Conservation (phyloP, 805 yeast genomes). For the Scheffersomyces lignosus region DNA sequence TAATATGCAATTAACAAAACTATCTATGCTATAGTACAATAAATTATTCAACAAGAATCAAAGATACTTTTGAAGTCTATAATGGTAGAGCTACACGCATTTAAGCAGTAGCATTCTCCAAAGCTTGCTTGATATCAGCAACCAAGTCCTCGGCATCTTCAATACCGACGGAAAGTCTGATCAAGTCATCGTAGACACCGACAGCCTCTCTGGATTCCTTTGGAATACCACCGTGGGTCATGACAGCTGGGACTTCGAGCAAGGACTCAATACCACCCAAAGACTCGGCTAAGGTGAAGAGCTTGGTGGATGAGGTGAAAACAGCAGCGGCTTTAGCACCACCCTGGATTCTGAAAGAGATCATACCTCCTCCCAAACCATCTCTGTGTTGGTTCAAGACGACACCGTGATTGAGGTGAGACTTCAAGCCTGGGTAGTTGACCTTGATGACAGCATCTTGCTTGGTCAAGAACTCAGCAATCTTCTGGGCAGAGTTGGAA, state of each 20-base stretch:
- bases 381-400: constrained; percentile 78
- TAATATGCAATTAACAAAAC: too few species aligned
- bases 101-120: constrained; percentile 33
- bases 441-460: constrained; percentile 61
- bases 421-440: constrained; percentile 79
- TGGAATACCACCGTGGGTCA: constrained; percentile 93
- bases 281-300: constrained; percentile 86
- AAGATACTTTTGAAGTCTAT: too few species aligned
- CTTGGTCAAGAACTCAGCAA: constrained; percentile 61
- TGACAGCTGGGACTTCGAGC: constrained; percentile 83
- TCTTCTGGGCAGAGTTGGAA: constrained; percentile 59
- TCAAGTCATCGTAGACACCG: constrained; percentile 80
- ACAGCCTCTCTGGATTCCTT: constrained; percentile 70
- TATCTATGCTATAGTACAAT: too few species aligned
- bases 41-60: too few species aligned
- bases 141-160: constrained; percentile 32
- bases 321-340: constrained; percentile 74
- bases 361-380: constrained; percentile 89
- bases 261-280: constrained; percentile 88
- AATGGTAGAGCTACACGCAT: too few species aligned
- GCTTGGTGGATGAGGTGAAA: constrained; percentile 70
- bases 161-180: constrained; percentile 48
- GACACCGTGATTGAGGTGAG: constrained; percentile 62
- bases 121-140: constrained; percentile 57
- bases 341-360: constrained; percentile 82